Evolutionary conservation across 371 early-diverging fungal species (phyloP), one percentile per base, ranked within the genome.

Genomic region (Aphelidium insulamus): DNA sequence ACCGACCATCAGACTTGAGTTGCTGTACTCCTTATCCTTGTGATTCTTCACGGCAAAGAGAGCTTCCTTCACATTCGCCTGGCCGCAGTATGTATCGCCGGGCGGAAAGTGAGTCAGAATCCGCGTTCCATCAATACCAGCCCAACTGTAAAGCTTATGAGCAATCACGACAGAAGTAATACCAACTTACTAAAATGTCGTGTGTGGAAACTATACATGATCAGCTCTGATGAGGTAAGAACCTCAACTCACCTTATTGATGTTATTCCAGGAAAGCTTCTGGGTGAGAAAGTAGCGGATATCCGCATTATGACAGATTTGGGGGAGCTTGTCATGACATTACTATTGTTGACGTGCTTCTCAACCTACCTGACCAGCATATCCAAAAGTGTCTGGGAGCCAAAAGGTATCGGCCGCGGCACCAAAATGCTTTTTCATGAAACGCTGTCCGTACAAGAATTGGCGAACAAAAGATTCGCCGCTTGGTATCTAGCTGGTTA

Each of bases 241-340:
- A 9, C n/a, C 3, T 7, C 4, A n/a, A 9, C 23, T 7, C 40
- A 59, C 64, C 43, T 74, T 81, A 66, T 95, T 95, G 52, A 95
- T 87, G 41, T 84, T 87, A 54, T 95, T 95, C 95, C 90, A 91
- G 3, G 85, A 84, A 10, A 95, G 54, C 50, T 95, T 95, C 44
- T 95, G 97, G 3, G 97, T 95, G 48, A 91, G 90, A 39, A 95
- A 95, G 47, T 85, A 95, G 46, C 83, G 57, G 30, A 81, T 62
- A 7, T 77, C 88, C 1, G 85, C 54, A 30, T 58, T 59, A 22
- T 62, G 55, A 24, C 86, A 60, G 16, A 95, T 77, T 59, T 95
- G 97, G 8, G 97, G 97, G 19, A 95, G 59, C 62, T 84, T 62
- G n/a, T 36, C 27, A 23, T 16, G 2, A 12, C 6, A 0, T 34